These are phyloP conservation scores for Teratosphaeria pseudoeucalypti DNA, from an alignment of 2,329 filamentous ascomycete species.

Conservation along the genomic window DNA sequence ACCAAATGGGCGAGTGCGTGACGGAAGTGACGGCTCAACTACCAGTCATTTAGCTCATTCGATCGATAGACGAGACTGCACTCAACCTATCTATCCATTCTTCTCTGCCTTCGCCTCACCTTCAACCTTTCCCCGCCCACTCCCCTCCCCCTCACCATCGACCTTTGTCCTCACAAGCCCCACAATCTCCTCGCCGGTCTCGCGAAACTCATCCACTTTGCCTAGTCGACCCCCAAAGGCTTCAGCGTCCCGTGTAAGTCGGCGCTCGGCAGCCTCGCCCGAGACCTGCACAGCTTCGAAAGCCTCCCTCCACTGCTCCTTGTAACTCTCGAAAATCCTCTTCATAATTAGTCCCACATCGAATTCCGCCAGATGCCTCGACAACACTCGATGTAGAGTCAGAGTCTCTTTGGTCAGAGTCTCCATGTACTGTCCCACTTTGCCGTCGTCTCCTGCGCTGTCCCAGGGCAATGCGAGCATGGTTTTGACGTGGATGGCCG, in stretches of 20 bases:
- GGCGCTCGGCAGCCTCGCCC: slow-evolving; percentile 58
- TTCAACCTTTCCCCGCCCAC: background rate
- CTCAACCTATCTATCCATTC: background rate
- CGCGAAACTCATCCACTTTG: slow-evolving; percentile 69
- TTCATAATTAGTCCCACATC: slow-evolving; percentile 75
- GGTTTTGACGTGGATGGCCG: slow-evolving; percentile 60
- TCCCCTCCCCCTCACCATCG: background rate
- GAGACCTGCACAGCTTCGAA: slow-evolving; percentile 55
- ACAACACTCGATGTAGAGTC: slow-evolving; percentile 72
- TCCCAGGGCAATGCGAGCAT: slow-evolving; percentile 46
- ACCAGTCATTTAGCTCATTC: background rate
- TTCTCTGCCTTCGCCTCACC: background rate
- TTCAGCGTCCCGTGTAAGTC: slow-evolving; percentile 71
- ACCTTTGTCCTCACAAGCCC: slow-evolving; percentile 42
- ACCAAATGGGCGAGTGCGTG: too few species aligned
- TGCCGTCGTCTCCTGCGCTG: background rate
- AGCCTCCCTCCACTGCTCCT: slow-evolving; percentile 64
- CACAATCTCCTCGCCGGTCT: slow-evolving; percentile 44
- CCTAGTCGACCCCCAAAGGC: slow-evolving; percentile 60
- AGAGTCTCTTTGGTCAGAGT: slow-evolving; percentile 76
- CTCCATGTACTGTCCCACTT: slow-evolving; percentile 59
- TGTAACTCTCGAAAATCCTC: slow-evolving; percentile 73
- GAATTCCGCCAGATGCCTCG: slow-evolving; percentile 67
- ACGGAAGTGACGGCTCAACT: background rate
- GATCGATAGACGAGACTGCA: background rate